Evolutionary conservation across 371 early-diverging fungal species (phyloP).

Genomic region (Phascolomyces articulosus): DNA sequence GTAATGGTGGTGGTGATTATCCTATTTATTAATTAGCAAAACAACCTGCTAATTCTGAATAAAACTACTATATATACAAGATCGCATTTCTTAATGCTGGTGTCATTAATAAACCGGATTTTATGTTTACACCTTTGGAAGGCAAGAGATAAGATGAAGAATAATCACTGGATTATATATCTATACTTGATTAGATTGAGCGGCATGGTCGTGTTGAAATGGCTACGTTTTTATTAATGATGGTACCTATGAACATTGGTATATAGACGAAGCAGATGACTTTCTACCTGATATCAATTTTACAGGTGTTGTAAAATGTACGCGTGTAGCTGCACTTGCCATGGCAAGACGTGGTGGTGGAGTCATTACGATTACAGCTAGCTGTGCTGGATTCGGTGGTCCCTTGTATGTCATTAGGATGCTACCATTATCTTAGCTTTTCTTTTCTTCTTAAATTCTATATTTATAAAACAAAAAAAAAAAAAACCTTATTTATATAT

Average conservation of each 20-base stretch:
- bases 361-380: constrained; percentile 48
- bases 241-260: neutral
- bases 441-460: too few relatives aligned
- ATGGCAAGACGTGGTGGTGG: constrained; percentile 44
- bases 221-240: constrained; percentile 14
- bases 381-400: constrained; percentile 13
- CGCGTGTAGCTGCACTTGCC: constrained; percentile 38
- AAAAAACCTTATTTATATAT: too few relatives aligned
- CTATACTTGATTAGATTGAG: constrained; percentile 9
- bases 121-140: constrained; percentile 27
- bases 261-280: constrained; percentile 25
- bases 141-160: too few relatives aligned
- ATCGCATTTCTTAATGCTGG: constrained; percentile 26
- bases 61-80: constrained; percentile 64
- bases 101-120: constrained; percentile 24
- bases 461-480: neutral
- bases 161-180: too few relatives aligned
- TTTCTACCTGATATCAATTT: constrained; percentile 69
- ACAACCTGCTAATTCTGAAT: too few relatives aligned
- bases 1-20: too few relatives aligned
- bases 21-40: too few relatives aligned
- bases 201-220: too few relatives aligned
- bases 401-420: constrained; percentile 7
- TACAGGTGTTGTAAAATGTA: constrained; percentile 61
- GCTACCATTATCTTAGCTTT: too few relatives aligned